Percentiles rank a stretch among this genome's conserved stretches.
Conservation (phyloP, 768 basidiomycete genomes). For the Amanita exitialis region DNA sequence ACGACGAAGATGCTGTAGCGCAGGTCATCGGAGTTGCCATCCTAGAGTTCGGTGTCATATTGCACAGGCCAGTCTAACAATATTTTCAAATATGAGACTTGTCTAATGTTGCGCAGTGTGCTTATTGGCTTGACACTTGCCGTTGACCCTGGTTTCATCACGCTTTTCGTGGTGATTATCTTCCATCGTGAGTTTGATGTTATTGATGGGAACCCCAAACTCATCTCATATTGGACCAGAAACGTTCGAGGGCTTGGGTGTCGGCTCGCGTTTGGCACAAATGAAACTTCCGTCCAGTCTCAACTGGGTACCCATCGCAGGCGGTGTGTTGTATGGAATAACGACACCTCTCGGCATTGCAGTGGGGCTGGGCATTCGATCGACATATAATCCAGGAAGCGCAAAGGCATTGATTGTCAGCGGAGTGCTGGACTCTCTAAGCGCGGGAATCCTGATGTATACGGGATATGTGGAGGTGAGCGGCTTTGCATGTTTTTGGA, state of each 20-base stretch:
- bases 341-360: slow-evolving; percentile 89
- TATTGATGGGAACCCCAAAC: not conserved
- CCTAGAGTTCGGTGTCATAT: slow-evolving; percentile 86
- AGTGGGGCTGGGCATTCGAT: slow-evolving; percentile 63
- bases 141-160: slow-evolving; percentile 71
- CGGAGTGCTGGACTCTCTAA: slow-evolving; percentile 77
- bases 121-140: slow-evolving; percentile 88
- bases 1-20: slow-evolving; percentile 38
- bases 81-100: not conserved
- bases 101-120: slow-evolving; percentile 31
- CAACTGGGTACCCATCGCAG: slow-evolving; percentile 45
- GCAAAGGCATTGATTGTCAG: slow-evolving; percentile 72
- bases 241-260: slow-evolving; percentile 89
- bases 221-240: slow-evolving; percentile 33
- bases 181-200: slow-evolving; percentile 71
- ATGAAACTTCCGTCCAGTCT: slow-evolving; percentile 50
- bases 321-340: slow-evolving; percentile 57
- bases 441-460: slow-evolving; percentile 82
- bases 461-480: slow-evolving; percentile 78
- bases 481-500: not conserved
- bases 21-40: slow-evolving; percentile 86
- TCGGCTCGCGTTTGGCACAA: slow-evolving; percentile 83
- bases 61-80: slow-evolving; percentile 50
- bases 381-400: slow-evolving; percentile 74
- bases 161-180: slow-evolving; percentile 82